phyloP scores from a whole-genome alignment of 768 basidiomycete species.

The Russula earlei region DNA sequence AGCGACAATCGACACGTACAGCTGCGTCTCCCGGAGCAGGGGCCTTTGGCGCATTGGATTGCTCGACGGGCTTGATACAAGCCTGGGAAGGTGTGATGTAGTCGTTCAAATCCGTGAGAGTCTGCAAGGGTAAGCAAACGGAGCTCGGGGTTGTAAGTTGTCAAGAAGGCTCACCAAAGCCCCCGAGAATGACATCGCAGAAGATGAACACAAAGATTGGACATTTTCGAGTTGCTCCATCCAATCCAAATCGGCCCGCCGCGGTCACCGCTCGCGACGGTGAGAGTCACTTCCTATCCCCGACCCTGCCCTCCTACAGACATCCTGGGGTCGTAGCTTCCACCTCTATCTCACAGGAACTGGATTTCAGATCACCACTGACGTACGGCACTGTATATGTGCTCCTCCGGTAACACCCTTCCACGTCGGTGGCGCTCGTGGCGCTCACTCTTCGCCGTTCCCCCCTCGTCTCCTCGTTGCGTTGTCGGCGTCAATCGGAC shows the following conservation, averaged over 20 bases:
- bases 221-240: not conserved
- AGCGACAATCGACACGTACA: constrained; percentile 24
- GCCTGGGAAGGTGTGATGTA: constrained; percentile 94
- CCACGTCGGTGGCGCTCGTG: too few species aligned
- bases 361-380: too few species aligned
- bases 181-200: constrained; percentile 14
- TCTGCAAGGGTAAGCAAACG: constrained; percentile 34
- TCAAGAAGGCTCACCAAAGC: constrained; percentile 8
- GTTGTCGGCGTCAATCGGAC: not conserved
- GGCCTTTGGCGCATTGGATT: constrained; percentile 32
- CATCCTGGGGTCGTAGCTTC: too few species aligned
- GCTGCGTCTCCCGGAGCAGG: constrained; percentile 35
- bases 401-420: too few species aligned
- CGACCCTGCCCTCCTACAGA: too few species aligned
- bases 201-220: not conserved
- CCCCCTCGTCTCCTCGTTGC: not conserved
- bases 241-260: too few species aligned
- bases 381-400: too few species aligned
- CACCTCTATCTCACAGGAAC: too few species aligned
- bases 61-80: constrained; percentile 91
- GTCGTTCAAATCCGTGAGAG: constrained; percentile 90
- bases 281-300: too few species aligned
- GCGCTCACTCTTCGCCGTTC: not conserved
- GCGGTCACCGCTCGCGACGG: too few species aligned
- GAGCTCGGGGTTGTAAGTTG: not conserved